Evolutionary conservation across 345 rosid species (phyloP), one percentile per base, ranked within the genome.

Genomic region (Angophora floribunda): DNA sequence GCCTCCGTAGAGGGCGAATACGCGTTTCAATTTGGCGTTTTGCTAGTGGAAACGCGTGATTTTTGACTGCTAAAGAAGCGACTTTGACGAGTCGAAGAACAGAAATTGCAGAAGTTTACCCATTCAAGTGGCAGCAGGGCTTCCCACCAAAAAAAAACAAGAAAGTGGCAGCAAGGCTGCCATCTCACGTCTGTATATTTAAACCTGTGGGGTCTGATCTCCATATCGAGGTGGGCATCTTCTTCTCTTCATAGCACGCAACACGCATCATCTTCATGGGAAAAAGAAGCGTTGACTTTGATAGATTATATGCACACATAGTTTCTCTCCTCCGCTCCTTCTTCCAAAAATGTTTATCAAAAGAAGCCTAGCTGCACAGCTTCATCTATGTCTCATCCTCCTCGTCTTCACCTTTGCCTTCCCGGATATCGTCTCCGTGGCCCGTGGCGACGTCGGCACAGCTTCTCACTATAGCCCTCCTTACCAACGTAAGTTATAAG

Each of bases 391-490:
- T 45, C 19, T 45, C n/a, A 53, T 47, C 85, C 75, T 57, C 22
- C 78, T 61, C 32, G 21, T 86, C 61, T 13, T 55, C 79, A 4
- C 85, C 87, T 13, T 82, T 4, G 0, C 51, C 19, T 4, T 87
- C 50, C 59, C 82, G 44, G 87, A 82, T 57, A 50, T 89, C n/a
- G 22, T 55, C 63, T 32, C 10, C 13, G 26, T 80, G 57, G 75
- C 88, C 85, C 30, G 9, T 2, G 94, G 88, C 4, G 96, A 93
- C 24, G 92, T 95, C 17, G 96, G 97, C 87, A 92, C 95, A 1
- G 94, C 95, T 22, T 89, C 92, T 28, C 90, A 36, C 13, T 95
- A 95, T 12, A 85, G 49, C 45, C 90, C 96, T 28, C 96, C 96
- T 1, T 95, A 93, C 88, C 85, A 92, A 32, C 97, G 97, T 94